These are phyloP conservation scores for Chrysopogon serrulatus DNA, from an alignment of 176 grass and related monocot species.

Conservation along the genomic window DNA sequence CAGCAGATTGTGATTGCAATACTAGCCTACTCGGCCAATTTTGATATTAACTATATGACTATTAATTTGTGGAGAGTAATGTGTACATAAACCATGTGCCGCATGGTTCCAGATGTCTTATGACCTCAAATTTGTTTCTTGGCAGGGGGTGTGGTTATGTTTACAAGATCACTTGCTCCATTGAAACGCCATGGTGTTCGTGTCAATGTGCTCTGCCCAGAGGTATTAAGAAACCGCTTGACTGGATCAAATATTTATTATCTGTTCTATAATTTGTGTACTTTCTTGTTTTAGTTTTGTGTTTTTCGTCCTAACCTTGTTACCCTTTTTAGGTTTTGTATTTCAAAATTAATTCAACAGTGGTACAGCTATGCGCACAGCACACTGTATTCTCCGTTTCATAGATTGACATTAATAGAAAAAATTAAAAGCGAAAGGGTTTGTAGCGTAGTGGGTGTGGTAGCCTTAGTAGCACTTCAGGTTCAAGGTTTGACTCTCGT, in stretches of 20 bases:
- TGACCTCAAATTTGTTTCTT: conserved; percentile 25
- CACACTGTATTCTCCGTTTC: background rate
- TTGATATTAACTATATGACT: background rate
- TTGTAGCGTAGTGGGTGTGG: background rate
- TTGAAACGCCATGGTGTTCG: conserved; percentile 75
- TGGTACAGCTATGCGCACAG: background rate
- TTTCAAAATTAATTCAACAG: conserved; percentile 9
- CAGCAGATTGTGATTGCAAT: background rate
- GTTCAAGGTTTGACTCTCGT: background rate
- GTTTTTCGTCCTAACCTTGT: background rate
- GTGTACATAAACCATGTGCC: background rate
- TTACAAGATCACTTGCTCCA: conserved; percentile 85
- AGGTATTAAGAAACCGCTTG: conserved; percentile 53
- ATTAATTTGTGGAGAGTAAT: conserved; percentile 13
- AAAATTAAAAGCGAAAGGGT: background rate
- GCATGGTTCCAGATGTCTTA: background rate
- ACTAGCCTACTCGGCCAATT: background rate
- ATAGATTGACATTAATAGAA: background rate
- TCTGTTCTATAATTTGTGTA: conserved; percentile 5
- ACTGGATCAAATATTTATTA: conserved; percentile 1
- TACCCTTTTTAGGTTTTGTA: conserved; percentile 7
- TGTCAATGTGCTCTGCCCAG: conserved; percentile 91
- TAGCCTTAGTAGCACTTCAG: background rate
- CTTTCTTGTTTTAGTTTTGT: background rate
- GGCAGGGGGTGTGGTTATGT: conserved; percentile 89